Evolutionary conservation across 139 green algal genomes (phyloP).

Genomic region (Ostreobium quekettii): DNA sequence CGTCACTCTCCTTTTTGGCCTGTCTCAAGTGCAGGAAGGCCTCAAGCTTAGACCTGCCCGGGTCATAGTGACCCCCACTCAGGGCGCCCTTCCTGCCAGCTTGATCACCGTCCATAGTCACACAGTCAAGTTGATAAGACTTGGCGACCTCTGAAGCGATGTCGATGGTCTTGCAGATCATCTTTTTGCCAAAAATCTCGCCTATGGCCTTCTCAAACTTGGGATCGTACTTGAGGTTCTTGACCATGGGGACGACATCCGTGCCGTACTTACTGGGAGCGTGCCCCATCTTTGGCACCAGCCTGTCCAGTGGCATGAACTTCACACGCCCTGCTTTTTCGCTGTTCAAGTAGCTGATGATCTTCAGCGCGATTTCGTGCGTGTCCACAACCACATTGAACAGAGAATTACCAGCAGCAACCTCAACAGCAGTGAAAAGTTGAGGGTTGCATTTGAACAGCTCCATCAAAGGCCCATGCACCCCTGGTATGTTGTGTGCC

Average conservation of each 20-base stretch:
- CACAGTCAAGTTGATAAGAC: conserved; percentile 56
- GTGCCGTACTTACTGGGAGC: conserved; percentile 46
- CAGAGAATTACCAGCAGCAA: conserved; percentile 41
- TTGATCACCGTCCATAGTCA: conserved; percentile 84
- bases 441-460: conserved; percentile 61
- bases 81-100: conserved; percentile 62
- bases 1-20: conserved; percentile 5
- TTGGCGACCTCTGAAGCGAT: conserved; percentile 38
- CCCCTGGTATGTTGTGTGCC: conserved; percentile 62
- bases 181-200: conserved; percentile 64
- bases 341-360: conserved; percentile 60
- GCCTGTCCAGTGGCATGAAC: conserved; percentile 88
- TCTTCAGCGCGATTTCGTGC: conserved; percentile 56
- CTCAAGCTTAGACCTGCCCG: conserved; percentile 36
- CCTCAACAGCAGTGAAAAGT: conserved; percentile 81
- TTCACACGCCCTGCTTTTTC: conserved; percentile 71
- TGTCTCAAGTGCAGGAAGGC: conserved; percentile 33
- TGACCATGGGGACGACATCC: conserved; percentile 64
- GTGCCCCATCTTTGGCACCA: conserved; percentile 33
- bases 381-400: conserved; percentile 76
- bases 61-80: conserved; percentile 70
- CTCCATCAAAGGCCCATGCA: conserved; percentile 87
- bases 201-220: conserved; percentile 51
- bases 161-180: conserved; percentile 63
- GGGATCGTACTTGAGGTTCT: conserved; percentile 55